Conservation (phyloP, 495 filamentous ascomycete species). For the Penicillium canariense region DNA sequence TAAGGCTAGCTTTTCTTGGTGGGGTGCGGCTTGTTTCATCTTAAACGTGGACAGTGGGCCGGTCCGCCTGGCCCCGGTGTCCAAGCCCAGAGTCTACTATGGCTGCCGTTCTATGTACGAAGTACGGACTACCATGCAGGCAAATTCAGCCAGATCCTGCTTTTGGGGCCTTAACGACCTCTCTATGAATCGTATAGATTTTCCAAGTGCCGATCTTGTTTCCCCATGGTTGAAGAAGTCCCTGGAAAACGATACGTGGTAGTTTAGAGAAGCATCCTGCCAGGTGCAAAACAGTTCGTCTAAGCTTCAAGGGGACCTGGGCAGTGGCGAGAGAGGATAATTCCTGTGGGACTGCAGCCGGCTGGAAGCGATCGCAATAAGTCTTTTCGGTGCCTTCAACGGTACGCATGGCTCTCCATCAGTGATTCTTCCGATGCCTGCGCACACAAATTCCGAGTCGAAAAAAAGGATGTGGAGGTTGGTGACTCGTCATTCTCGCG, state of each 20-base stretch:
- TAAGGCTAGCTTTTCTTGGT: conserved; percentile 4
- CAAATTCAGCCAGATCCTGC: not conserved
- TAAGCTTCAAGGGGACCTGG: not conserved
- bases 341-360: not conserved
- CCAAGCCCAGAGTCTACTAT: no score
- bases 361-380: conserved; percentile 7
- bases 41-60: conserved; percentile 15
- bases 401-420: not conserved
- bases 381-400: not conserved
- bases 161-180: not conserved
- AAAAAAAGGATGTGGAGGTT: not conserved
- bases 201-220: conserved; percentile 4
- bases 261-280: not conserved
- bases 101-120: no score
- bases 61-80: no score
- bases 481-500: not conserved
- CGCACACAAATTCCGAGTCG: not conserved
- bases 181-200: conserved; percentile 2
- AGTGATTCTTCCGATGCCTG: not conserved
- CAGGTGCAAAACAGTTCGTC: not conserved
- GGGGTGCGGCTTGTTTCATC: conserved; percentile 23
- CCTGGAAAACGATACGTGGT: not conserved
- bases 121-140: no score
- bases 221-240: not conserved
- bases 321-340: conserved; percentile 4